These are phyloP conservation scores for button mushroom (Agaricus bisporus) DNA, from an alignment of 768 basidiomycete species.

Conservation along the genomic window DNA sequence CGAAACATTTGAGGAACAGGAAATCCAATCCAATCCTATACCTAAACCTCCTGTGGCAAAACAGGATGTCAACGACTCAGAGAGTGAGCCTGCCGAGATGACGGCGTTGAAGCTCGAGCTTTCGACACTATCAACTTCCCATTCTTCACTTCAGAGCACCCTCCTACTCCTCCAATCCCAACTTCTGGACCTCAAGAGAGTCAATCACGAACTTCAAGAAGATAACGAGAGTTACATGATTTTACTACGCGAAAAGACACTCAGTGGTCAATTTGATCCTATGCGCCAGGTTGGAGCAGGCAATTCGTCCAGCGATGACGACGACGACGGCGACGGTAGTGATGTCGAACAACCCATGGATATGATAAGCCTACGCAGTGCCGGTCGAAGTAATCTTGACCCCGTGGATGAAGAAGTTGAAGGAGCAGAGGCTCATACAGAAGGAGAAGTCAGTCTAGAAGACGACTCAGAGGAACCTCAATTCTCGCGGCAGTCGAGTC, in stretches of 20 bases:
- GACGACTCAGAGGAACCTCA: constrained; percentile 27
- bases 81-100: constrained; percentile 83
- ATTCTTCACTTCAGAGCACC: constrained; percentile 78
- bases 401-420: constrained; percentile 54
- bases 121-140: constrained; percentile 80
- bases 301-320: constrained; percentile 29
- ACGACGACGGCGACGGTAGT: constrained; percentile 34
- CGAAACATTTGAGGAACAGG: constrained; percentile 16
- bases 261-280: constrained; percentile 83
- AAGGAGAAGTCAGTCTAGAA: constrained; percentile 26
- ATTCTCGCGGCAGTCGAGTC: constrained; percentile 35
- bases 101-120: constrained; percentile 77
- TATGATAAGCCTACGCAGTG: constrained; percentile 50
- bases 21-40: constrained; percentile 14
- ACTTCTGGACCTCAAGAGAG: constrained; percentile 78
- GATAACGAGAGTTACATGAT: constrained; percentile 98
- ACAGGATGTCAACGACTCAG: constrained; percentile 52
- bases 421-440: constrained; percentile 32
- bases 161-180: constrained; percentile 81
- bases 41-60: constrained; percentile 14
- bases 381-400: constrained; percentile 52
- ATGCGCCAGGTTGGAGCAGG: constrained; percentile 58
- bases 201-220: constrained; percentile 85
- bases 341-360: constrained; percentile 41
- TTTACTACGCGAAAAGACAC: constrained; percentile 82